Conservation (phyloP, 495 filamentous ascomycete genomes). For the Penicillium mononematosum region DNA sequence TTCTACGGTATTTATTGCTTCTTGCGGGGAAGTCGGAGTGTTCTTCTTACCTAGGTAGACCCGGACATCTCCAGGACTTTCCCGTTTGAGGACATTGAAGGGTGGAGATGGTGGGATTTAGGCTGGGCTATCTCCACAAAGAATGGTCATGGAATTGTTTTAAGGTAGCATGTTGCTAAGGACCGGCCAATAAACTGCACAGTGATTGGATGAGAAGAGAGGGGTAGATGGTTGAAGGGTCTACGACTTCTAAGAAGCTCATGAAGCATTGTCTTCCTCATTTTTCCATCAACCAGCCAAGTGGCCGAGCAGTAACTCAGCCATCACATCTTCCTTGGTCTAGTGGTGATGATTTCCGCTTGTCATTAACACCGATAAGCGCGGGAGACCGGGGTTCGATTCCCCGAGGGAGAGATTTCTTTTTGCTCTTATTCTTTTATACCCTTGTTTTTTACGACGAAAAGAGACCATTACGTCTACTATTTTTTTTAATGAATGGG, state of each 20-base stretch:
- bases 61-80: constrained; percentile 19
- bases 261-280: not conserved
- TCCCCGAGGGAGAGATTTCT: constrained; percentile 48
- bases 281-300: constrained; percentile 20
- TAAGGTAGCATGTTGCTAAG: not conserved
- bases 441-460: too few relatives aligned
- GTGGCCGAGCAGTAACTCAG: constrained; percentile 34
- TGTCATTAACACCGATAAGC: constrained; percentile 46
- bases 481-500: too few relatives aligned
- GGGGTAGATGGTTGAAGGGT: not conserved
- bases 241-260: not conserved
- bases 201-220: not conserved
- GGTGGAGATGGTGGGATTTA: not conserved
- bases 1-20: constrained; percentile 16
- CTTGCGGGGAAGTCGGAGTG: constrained; percentile 11
- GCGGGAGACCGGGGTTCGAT: constrained; percentile 57
- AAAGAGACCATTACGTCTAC: too few relatives aligned
- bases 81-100: constrained; percentile 12
- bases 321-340: constrained; percentile 39
- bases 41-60: not conserved
- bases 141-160: not conserved
- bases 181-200: constrained; percentile 1
- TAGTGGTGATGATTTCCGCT: constrained; percentile 58
- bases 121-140: not conserved
- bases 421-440: constrained; percentile 7